Conservation (phyloP, 1,284 basidiomycete species). For the Leccinum fallax region DNA sequence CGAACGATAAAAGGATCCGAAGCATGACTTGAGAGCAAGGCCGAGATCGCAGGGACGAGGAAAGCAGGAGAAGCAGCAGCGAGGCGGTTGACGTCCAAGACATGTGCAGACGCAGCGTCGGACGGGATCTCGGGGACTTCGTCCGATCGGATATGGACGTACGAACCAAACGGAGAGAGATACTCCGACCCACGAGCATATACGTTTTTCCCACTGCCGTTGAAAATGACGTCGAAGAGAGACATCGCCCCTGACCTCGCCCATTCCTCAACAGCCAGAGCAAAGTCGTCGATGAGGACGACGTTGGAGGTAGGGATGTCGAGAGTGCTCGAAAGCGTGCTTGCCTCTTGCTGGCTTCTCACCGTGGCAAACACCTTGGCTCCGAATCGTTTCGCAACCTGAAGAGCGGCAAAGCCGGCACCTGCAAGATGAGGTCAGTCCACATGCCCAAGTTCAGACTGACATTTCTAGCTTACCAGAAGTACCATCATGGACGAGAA, state of each 20-base stretch:
- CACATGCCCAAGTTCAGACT: background rate
- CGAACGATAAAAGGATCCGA: conserved; percentile 15
- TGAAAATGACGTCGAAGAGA: conserved; percentile 30
- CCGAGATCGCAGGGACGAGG: conserved; percentile 16
- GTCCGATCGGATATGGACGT: conserved; percentile 26
- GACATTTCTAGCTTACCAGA: conserved; percentile 19
- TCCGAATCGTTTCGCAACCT: conserved; percentile 22
- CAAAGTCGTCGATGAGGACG: conserved; percentile 16
- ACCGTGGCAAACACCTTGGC: conserved; percentile 27
- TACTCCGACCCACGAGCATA: conserved; percentile 22
- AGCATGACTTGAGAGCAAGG: conserved; percentile 19
- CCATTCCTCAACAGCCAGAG: conserved; percentile 13
- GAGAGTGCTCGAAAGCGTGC: conserved; percentile 14
- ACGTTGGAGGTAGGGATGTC: conserved; percentile 14
- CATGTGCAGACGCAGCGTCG: conserved; percentile 17
- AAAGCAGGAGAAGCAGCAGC: conserved; percentile 16
- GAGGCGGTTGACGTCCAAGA: conserved; percentile 22
- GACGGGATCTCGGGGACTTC: conserved; percentile 21
- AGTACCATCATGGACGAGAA: conserved; percentile 32
- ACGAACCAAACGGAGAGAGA: conserved; percentile 30
- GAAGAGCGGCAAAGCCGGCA: conserved; percentile 23
- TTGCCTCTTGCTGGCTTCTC: conserved; percentile 10
- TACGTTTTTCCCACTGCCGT: conserved; percentile 19
- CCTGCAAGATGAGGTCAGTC: conserved; percentile 17
- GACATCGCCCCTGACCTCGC: conserved; percentile 13